Evolutionary conservation across 2,329 filamentous ascomycete species (phyloP), one percentile per base, ranked within the genome.

Genomic region (Xylaria sp.): DNA sequence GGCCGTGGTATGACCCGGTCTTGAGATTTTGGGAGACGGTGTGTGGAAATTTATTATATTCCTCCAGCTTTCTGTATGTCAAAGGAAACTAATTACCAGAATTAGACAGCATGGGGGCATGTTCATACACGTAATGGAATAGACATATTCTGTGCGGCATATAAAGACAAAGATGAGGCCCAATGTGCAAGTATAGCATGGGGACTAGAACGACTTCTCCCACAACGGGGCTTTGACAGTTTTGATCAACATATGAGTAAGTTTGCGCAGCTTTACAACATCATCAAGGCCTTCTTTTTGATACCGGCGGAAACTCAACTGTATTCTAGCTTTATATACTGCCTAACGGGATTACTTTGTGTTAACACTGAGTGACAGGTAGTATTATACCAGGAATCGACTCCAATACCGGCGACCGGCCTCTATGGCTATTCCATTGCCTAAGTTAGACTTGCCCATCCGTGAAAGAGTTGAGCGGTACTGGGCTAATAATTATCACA

Each of bases 361-460:
- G 45, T n/a, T 65, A 28, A 59, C 28, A 52, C 23, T 41, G 3
- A 52, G 45, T 43, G 12, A 20, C 9, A 41, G 45, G 6, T 2
- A 2, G 25, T 5, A 1, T 7, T 3, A 23, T 48, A 39, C 43
- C 41, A 18, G 12, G 8, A 34, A 5, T 36, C 8, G 13, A 13
- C 32, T 45, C 55, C 18, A 52, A 4, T 4, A 15, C 48, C 13
- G 34, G 53, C 18, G 30, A 32, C 4, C 53, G 55, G 20, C 36
- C 62, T 39, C 0, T 15, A 20, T 65, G 62, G 62, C 25, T 65
- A 25, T 65, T 58, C 32, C 7, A 59, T 45, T 52, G 45, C 28
- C n/a, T 65, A 46, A 36, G 62, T 65, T 2, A 52, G 61, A 41
- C n/a, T 30, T n/a, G 12, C 32, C 10, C 5, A 32, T n/a, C 13